Conservation (phyloP, 108 stramenopile species). For the Cyclotella sp. region DNA sequence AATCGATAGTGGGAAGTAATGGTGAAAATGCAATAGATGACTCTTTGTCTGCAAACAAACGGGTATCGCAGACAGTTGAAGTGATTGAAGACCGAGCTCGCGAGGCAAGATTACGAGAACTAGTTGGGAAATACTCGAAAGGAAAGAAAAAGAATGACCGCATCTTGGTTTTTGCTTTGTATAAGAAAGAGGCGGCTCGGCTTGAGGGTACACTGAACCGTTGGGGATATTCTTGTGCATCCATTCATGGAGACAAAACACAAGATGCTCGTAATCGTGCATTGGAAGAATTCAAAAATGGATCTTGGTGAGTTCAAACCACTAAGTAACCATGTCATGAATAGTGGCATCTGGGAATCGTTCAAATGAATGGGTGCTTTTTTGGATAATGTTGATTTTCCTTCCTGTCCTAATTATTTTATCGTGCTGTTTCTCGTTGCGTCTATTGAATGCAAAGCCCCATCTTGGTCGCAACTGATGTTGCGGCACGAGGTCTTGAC, state of each 20-base stretch:
- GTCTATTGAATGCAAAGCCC: slow-evolving; percentile 43
- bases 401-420: too few relatives aligned
- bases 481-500: slow-evolving; percentile 98
- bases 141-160: slow-evolving; percentile 69
- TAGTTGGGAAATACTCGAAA: slow-evolving; percentile 80
- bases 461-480: slow-evolving; percentile 96
- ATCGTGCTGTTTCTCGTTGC: too few relatives aligned
- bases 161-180: slow-evolving; percentile 94
- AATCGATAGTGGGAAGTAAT: slow-evolving; percentile 78
- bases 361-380: too few relatives aligned
- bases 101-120: slow-evolving; percentile 76
- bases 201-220: slow-evolving; percentile 83
- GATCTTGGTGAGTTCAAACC: slow-evolving; percentile 31
- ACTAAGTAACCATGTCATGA: too few relatives aligned
- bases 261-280: slow-evolving; percentile 92
- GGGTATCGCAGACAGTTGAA: slow-evolving; percentile 94
- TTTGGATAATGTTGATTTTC: too few relatives aligned
- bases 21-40: slow-evolving; percentile 79
- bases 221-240: slow-evolving; percentile 72
- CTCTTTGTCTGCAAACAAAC: slow-evolving; percentile 93
- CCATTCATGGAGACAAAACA: slow-evolving; percentile 97
- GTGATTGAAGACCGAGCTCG: slow-evolving; percentile 92
- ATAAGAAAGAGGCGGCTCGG: slow-evolving; percentile 97
- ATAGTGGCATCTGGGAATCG: too few relatives aligned
- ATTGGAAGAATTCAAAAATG: slow-evolving; percentile 91